Evolutionary conservation across 257 asterid genomes (phyloP), one percentile per base, ranked within the genome.

Genomic region (Anisodus acutangulus): DNA sequence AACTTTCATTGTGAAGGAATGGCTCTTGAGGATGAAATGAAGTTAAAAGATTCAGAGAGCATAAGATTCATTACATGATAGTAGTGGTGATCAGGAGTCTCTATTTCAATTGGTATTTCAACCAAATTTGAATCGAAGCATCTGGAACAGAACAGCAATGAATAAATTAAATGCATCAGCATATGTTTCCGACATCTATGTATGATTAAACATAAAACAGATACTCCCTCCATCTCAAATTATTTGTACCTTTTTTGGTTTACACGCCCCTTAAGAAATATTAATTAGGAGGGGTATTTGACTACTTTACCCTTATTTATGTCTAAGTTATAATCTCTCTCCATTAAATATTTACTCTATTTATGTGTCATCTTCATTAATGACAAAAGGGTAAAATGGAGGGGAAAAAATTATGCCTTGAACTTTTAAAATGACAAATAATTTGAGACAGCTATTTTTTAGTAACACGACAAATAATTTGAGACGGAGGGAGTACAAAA

Each of bases 31-130:
- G 70, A 78, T 37, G 60, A 85, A 81, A 79, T 35, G 37, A 68
- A 62, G 84, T 58, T 58, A 58, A 83, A 26, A 22, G 62, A 80
- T 58, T 3, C 80, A 63, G 47, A 83, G 82, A 87, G 59, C 83
- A 74, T 68, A 85, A 69, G 82, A 86, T 39, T 66, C 51, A 91
- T 78, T 91, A 97, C 99, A 85, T 91, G 98, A 85, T 93, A 95
- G 85, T 97, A 95, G 89, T 91, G 97, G 92, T 87, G 98, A 89
- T 93, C 94, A 3, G 99, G 94, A 69, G 91, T 91, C 90, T 95
- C 98, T 85, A 94, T 90, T 89, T 93, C 93, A 86, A 95, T 97
- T 19, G 99, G 98, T 85, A 95, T 93, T 90, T 95, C 97, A 85
- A 95, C 91, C 90, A 95, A 85, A 86, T 89, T 95, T 22, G 99